These are phyloP conservation scores for Pulveroboletus sp. DNA, from an alignment of 768 basidiomycete genomes.

Conservation along the genomic window DNA sequence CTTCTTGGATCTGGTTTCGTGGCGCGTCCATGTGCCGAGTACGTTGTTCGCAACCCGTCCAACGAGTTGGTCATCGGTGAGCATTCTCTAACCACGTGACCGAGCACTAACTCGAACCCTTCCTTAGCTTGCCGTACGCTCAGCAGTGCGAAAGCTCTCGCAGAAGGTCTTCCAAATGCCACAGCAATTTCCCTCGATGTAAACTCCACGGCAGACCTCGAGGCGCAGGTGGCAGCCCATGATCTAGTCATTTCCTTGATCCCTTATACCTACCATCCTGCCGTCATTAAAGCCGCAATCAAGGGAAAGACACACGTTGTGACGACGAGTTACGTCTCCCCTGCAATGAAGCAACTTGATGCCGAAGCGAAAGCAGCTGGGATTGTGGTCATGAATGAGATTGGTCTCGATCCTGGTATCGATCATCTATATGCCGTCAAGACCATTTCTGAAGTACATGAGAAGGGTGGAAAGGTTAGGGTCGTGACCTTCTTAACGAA, in stretches of 20 bases:
- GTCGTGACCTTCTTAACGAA: background rate
- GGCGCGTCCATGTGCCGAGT: conserved; percentile 94
- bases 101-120: conserved; percentile 1
- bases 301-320: conserved; percentile 87
- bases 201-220: conserved; percentile 61
- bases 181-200: conserved; percentile 83
- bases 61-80: conserved; percentile 84
- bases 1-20: conserved; percentile 95
- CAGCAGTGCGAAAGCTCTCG: conserved; percentile 65
- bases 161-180: conserved; percentile 62
- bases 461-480: conserved; percentile 85
- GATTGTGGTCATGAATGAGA: conserved; percentile 94
- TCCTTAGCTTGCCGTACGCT: conserved; percentile 82
- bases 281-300: conserved; percentile 85
- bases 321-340: conserved; percentile 93
- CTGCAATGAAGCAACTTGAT: conserved; percentile 85
- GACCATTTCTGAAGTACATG: conserved; percentile 91
- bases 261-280: conserved; percentile 87
- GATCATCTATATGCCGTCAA: conserved; percentile 93
- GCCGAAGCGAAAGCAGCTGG: conserved; percentile 79
- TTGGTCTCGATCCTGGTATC: conserved; percentile 94
- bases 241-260: conserved; percentile 96
- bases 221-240: conserved; percentile 75
- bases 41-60: conserved; percentile 73
- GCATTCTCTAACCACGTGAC: conserved; percentile 18